A percentile compares a stretch with the other conserved stretches of the same genome.
Evolutionary conservation across 768 basidiomycete genomes (phyloP).

Genomic region (Boletus vinaceobasis): DNA sequence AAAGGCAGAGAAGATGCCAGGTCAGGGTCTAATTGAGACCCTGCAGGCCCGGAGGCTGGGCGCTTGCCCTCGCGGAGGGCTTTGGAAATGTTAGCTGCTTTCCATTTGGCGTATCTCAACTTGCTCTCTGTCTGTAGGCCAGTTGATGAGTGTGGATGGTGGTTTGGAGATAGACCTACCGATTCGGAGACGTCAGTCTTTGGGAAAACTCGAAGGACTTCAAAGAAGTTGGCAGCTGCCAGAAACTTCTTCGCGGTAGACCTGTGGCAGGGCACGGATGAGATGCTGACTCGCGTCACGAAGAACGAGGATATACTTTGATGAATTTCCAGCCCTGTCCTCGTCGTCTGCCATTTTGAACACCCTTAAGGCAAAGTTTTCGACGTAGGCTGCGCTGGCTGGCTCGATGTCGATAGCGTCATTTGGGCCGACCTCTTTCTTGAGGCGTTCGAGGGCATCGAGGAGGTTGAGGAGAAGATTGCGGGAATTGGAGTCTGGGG

Average conservation of each 20-base stretch:
- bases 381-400: conserved; percentile 84
- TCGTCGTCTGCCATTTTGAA: conserved; percentile 89
- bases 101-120: conserved; percentile 95
- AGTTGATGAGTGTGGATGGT: conserved; percentile 1
- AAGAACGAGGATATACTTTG: conserved; percentile 50
- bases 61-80: conserved; percentile 91
- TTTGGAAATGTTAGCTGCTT: conserved; percentile 92
- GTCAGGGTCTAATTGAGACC: conserved; percentile 33
- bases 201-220: conserved; percentile 78
- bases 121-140: conserved; percentile 71
- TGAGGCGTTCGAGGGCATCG: conserved; percentile 75
- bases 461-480: conserved; percentile 72
- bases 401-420: conserved; percentile 83
- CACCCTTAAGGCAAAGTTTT: conserved; percentile 92
- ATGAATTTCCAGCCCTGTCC: conserved; percentile 74
- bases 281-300: conserved; percentile 2
- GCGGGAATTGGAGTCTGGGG: conserved; percentile 61
- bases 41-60: conserved; percentile 77
- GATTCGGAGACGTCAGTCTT: conserved; percentile 54
- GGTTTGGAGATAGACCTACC: conserved; percentile 36
- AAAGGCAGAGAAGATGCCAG: conserved; percentile 2
- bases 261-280: conserved; percentile 38
- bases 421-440: conserved; percentile 64
- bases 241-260: conserved; percentile 92
- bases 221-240: conserved; percentile 92